Evolutionary conservation across 2,329 filamentous ascomycete species (phyloP), one percentile per base, ranked within the genome.

Genomic region (Beauveria varroae): DNA sequence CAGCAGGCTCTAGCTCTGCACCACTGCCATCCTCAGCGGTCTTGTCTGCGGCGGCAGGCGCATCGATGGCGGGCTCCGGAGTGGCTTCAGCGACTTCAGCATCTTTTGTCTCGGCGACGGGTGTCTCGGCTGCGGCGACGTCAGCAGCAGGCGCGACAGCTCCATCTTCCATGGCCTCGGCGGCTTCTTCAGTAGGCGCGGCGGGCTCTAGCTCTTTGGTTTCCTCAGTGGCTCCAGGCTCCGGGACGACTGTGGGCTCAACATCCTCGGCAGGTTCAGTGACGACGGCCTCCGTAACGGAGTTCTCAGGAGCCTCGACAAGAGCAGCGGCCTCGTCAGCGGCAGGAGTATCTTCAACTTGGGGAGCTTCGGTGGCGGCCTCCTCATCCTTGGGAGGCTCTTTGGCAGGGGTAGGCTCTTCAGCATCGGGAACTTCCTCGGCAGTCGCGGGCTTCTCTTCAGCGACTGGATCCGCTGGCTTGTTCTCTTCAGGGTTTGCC

Each of bases 381-480:
- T 52, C 44, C 14, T 24, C 61, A 60, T 66, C 69, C 46, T 63
- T 63, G 47, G 66, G 44, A 24, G 54, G n/a, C 6, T 46, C 55
- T 41, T 49, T 22, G 3, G 28, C 34, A 22, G 22, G 9, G 2
- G 9, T 8, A 7, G 37, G 14, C 7, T 55, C 61, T 50, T 67
- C 64, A 10, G 55, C 59, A 30, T 58, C 44, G 10, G 34, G 37
- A 20, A 28, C 61, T 12, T 37, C 41, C 20, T 61, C 40, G 7
- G 12, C 56, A 8, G 49, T 7, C 9, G 5, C 30, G 2, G 44
- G 8, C 14, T 46, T 26, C 26, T 52, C 46, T 5, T 60, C 46
- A 37, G 12, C 1, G 16, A 16, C 26, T 18, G 51, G 18, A 2
- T 53, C 34, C 2, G 20, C 14, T 7, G 30, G 14, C 30, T 6